Evolutionary conservation across 257 asterid genomes (phyloP).

Genomic region (Rehmannia glutinosa): DNA sequence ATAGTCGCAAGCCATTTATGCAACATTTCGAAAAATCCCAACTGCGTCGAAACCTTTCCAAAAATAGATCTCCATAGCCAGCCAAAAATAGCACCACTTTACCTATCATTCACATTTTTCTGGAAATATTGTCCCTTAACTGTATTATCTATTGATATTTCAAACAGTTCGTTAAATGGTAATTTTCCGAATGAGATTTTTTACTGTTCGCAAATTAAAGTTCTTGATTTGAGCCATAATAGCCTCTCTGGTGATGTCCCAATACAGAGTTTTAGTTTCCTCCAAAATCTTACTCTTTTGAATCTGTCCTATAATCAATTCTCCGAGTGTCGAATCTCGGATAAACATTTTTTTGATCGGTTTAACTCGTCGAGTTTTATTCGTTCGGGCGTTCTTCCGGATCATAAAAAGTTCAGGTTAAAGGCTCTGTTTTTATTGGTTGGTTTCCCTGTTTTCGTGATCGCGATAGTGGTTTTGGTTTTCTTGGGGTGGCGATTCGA

Average conservation of each 20-base stretch:
- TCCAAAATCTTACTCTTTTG: constrained; percentile 39
- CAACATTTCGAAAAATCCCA: constrained; percentile 44
- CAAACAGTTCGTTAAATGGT: constrained; percentile 39
- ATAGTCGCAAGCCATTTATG: constrained; percentile 59
- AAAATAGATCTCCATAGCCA: constrained; percentile 41
- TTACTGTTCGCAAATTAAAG: constrained; percentile 39
- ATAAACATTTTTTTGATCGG: constrained; percentile 26
- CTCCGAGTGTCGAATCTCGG: constrained; percentile 36
- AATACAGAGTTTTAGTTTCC: constrained; percentile 20
- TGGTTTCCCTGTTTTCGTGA: constrained; percentile 34
- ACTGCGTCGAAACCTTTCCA: constrained; percentile 48
- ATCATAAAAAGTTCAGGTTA: constrained; percentile 22
- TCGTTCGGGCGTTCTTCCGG: constrained; percentile 38
- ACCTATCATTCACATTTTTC: constrained; percentile 53
- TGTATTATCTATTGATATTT: constrained; percentile 39
- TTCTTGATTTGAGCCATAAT: constrained; percentile 45
- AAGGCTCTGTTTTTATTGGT: constrained; percentile 29
- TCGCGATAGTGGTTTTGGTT: constrained; percentile 16
- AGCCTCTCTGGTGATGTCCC: constrained; percentile 47
- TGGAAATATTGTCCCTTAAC: constrained; percentile 59
- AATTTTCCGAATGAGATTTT: constrained; percentile 36
- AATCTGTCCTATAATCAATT: constrained; percentile 46
- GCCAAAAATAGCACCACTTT: constrained; percentile 46
- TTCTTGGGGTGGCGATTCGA: constrained; percentile 30
- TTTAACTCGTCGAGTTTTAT: constrained; percentile 34